Percentiles rank a stretch among this genome's conserved stretches.
Evolutionary conservation across 2,329 filamentous ascomycete genomes (phyloP).

Genomic region (Macrophomina pseudophaseolina): DNA sequence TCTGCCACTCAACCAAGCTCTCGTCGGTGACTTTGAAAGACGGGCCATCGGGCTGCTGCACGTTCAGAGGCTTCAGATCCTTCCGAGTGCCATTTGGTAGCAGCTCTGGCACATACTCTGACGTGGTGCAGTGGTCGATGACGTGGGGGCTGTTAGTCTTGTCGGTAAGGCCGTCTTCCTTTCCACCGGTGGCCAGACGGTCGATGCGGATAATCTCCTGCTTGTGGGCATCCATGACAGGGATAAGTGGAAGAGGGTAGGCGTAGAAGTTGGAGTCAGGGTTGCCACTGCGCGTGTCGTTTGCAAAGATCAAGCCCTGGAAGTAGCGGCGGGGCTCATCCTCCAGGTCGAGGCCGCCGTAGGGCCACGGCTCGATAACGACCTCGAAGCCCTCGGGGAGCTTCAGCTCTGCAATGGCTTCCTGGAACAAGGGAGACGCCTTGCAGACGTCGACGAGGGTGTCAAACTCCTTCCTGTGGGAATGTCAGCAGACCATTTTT

Average conservation of each 20-base stretch:
- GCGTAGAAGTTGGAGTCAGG: constrained; percentile 48
- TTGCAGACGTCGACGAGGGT: constrained; percentile 56
- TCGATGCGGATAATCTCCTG: constrained; percentile 44
- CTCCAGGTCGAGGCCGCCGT: constrained; percentile 57
- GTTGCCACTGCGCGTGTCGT: constrained; percentile 53
- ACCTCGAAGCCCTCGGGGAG: constrained; percentile 62
- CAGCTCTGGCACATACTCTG: constrained; percentile 56
- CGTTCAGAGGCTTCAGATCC: constrained; percentile 69
- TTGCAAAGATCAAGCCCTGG: constrained; percentile 61
- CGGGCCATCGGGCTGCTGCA: constrained; percentile 72
- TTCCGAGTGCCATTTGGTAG: constrained; percentile 44
- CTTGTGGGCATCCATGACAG: constrained; percentile 43
- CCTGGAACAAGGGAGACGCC: constrained; percentile 58
- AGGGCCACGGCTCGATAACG: constrained; percentile 63
- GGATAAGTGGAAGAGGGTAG: constrained; percentile 45
- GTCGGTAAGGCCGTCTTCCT: constrained; percentile 42
- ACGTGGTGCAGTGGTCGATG: constrained; percentile 55
- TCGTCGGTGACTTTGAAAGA: constrained; percentile 64
- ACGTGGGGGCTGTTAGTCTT: constrained; percentile 46
- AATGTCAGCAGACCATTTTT: background rate
- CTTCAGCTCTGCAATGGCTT: constrained; percentile 57
- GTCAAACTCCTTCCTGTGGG: constrained; percentile 50
- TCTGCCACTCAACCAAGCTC: constrained; percentile 53
- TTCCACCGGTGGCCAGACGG: constrained; percentile 44
- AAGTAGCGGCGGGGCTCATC: constrained; percentile 58